These are phyloP conservation scores for Grosmannia serpens DNA, from an alignment of 2,329 filamentous ascomycete species.

Conservation along the genomic window DNA sequence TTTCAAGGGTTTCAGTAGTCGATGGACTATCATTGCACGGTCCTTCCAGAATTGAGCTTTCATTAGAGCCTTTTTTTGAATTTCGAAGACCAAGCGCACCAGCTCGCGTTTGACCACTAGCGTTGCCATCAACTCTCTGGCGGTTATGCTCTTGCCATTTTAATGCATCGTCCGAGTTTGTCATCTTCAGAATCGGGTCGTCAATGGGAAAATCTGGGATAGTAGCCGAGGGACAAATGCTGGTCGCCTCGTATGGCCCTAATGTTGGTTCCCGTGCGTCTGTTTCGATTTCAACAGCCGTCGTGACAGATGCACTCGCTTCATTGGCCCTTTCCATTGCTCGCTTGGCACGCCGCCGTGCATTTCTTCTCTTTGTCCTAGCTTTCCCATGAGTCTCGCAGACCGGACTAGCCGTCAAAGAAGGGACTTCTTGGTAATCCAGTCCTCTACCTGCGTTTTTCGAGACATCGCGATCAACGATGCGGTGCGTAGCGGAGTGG, in stretches of 20 bases:
- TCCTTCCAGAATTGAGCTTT: constrained; percentile 17
- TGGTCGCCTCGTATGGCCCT: background rate
- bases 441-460: background rate
- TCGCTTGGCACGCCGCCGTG: constrained; percentile 30
- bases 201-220: background rate
- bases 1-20: background rate
- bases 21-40: background rate
- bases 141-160: constrained; percentile 10
- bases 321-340: constrained; percentile 6
- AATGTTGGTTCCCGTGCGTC: background rate
- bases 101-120: constrained; percentile 58
- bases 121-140: constrained; percentile 36
- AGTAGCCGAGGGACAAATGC: background rate
- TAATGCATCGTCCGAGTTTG: background rate
- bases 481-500: background rate
- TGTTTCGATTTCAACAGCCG: background rate
- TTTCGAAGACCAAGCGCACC: constrained; percentile 58
- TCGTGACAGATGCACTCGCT: background rate
- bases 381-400: constrained; percentile 16
- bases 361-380: constrained; percentile 40
- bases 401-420: background rate
- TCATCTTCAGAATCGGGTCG: background rate
- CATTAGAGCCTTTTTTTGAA: constrained; percentile 58
- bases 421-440: background rate
- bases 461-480: background rate